Evolutionary conservation across 495 filamentous ascomycete genomes (phyloP).

Genomic region (Jackrogersella multiformis): DNA sequence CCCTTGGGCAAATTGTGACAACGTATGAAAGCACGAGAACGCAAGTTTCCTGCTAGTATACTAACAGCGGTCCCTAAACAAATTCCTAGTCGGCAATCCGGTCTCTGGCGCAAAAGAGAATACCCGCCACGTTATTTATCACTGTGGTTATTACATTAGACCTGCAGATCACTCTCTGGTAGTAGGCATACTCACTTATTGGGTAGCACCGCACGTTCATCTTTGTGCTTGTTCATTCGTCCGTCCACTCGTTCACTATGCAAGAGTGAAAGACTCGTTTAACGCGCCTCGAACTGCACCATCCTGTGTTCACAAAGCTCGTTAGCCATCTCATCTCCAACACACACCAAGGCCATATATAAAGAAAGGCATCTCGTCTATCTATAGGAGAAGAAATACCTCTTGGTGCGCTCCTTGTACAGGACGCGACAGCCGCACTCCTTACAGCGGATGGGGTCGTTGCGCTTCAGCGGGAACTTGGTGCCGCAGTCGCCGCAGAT

Average conservation of each 20-base stretch:
- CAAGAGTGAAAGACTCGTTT: too few relatives aligned
- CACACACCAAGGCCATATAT: neutral
- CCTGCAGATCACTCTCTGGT: too few relatives aligned
- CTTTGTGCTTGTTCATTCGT: neutral
- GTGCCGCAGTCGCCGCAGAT: constrained; percentile 92
- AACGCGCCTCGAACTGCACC: constrained; percentile 98
- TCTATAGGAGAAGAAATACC: constrained; percentile 63
- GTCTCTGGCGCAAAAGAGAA: neutral
- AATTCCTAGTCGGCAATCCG: too few relatives aligned
- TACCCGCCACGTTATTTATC: too few relatives aligned
- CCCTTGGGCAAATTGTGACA: neutral
- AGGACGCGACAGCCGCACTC: constrained; percentile 95
- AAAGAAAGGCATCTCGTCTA: neutral
- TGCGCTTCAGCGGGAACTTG: constrained; percentile 80
- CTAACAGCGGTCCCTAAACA: neutral
- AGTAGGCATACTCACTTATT: too few relatives aligned
- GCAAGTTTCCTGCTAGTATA: neutral
- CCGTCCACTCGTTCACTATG: neutral
- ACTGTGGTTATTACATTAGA: too few relatives aligned
- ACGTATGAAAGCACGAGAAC: neutral
- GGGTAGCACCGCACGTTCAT: neutral
- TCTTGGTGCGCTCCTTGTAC: constrained; percentile 97
- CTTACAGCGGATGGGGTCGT: constrained; percentile 91
- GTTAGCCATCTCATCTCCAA: neutral
- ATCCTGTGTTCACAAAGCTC: constrained; percentile 63